A percentile compares a stretch with the other conserved stretches of the same genome.
Conservation (phyloP, 1,284 basidiomycete species). For the Marasmius sp. region DNA sequence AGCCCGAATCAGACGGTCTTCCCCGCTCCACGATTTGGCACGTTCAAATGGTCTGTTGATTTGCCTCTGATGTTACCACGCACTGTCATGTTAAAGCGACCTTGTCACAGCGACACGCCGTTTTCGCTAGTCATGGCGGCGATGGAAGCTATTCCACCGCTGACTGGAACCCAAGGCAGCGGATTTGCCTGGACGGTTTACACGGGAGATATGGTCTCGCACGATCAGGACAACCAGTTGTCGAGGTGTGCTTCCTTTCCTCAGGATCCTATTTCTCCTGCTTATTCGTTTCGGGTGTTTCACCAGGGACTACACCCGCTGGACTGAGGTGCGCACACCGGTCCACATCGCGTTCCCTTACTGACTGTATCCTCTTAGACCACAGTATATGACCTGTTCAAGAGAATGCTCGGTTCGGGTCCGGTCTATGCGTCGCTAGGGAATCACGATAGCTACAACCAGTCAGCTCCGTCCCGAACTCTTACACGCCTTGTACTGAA, state of each 20-base stretch:
- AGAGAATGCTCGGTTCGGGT: conserved; percentile 56
- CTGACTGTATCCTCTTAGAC: conserved; percentile 38
- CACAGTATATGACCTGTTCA: conserved; percentile 65
- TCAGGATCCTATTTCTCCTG: conserved; percentile 2
- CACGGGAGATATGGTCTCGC: conserved; percentile 78
- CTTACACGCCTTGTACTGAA: conserved; percentile 3
- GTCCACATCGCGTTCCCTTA: background rate
- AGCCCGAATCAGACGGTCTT: conserved; percentile 51
- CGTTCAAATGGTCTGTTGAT: conserved; percentile 51
- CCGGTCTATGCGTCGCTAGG: conserved; percentile 74
- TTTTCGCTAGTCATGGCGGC: conserved; percentile 62
- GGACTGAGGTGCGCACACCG: conserved; percentile 51
- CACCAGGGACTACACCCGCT: conserved; percentile 44
- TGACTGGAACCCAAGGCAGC: conserved; percentile 59
- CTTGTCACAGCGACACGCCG: conserved; percentile 63
- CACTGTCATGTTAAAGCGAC: background rate
- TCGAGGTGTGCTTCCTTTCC: conserved; percentile 42
- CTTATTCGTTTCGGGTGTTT: background rate
- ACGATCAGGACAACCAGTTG: conserved; percentile 65
- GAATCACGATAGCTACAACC: conserved; percentile 75
- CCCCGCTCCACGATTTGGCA: conserved; percentile 69
- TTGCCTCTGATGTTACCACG: background rate
- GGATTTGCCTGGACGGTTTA: conserved; percentile 70
- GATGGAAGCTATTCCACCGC: conserved; percentile 65
- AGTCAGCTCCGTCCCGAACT: conserved; percentile 35